Conservation (phyloP, 2,329 filamentous ascomycete genomes). For the Fusarium subglutinans region DNA sequence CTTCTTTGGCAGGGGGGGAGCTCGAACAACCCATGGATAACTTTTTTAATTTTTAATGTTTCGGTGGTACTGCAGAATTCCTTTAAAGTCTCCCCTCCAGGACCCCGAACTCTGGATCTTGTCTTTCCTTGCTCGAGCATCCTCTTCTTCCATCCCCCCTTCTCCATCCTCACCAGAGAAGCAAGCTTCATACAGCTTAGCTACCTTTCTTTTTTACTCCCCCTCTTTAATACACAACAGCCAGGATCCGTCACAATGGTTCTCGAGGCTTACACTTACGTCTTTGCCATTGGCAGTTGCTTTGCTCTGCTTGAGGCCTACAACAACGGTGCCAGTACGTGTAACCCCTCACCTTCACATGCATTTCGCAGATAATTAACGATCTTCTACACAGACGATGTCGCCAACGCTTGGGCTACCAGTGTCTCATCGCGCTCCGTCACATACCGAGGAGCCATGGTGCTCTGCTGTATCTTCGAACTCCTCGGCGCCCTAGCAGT, state of each 20-base stretch:
- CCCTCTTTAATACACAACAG: not conserved
- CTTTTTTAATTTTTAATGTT: not conserved
- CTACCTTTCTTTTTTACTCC: not conserved
- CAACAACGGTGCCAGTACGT: slow-evolving; percentile 79
- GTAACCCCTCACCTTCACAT: slow-evolving; percentile 45
- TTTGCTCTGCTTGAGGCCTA: slow-evolving; percentile 81
- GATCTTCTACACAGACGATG: slow-evolving; percentile 69
- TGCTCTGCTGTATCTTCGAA: slow-evolving; percentile 73
- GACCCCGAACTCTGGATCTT: not conserved
- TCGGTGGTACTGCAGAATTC: not conserved
- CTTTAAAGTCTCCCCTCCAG: slow-evolving; percentile 31
- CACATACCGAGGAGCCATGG: slow-evolving; percentile 74
- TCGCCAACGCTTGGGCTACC: slow-evolving; percentile 85
- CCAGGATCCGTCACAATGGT: slow-evolving; percentile 56
- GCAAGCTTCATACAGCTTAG: slow-evolving; percentile 19
- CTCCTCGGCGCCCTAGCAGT: slow-evolving; percentile 73
- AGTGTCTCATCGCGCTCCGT: slow-evolving; percentile 82
- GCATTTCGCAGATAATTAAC: slow-evolving; percentile 1
- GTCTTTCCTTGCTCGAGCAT: slow-evolving; percentile 24
- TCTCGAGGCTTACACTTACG: slow-evolving; percentile 72
- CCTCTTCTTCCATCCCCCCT: slow-evolving; percentile 6
- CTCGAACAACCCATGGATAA: not conserved
- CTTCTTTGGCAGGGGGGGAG: not conserved
- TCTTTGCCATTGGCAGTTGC: slow-evolving; percentile 79
- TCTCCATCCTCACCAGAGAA: not conserved